Evolutionary conservation across 1,284 basidiomycete genomes (phyloP).

Genomic region (Fomes fomentarius): DNA sequence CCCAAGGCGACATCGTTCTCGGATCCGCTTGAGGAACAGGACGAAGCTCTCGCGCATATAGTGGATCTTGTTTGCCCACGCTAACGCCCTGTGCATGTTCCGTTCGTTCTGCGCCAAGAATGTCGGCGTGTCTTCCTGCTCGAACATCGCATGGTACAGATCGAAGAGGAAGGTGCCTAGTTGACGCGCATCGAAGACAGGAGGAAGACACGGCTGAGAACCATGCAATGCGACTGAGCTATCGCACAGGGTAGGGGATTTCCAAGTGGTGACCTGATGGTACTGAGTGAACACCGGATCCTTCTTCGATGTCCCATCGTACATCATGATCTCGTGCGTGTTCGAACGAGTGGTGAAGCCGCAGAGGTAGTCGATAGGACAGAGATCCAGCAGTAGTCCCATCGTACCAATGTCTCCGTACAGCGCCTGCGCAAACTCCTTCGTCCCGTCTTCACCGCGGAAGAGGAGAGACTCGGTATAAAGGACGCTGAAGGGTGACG

Average conservation of each 20-base stretch:
- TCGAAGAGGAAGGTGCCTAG: conserved; percentile 47
- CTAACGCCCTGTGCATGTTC: conserved; percentile 26
- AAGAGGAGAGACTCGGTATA: conserved; percentile 48
- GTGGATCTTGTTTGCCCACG: conserved; percentile 37
- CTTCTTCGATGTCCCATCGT: not conserved
- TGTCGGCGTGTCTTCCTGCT: conserved; percentile 36
- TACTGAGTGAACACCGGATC: conserved; percentile 32
- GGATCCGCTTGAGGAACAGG: conserved; percentile 43
- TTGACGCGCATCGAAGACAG: conserved; percentile 28
- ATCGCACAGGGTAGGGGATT: conserved; percentile 10
- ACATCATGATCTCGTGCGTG: conserved; percentile 41
- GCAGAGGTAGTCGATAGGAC: conserved; percentile 45
- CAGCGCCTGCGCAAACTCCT: conserved; percentile 38
- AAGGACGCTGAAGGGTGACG: conserved; percentile 27
- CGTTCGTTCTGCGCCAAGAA: conserved; percentile 23
- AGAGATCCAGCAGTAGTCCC: conserved; percentile 44
- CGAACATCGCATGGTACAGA: conserved; percentile 53
- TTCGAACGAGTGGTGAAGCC: conserved; percentile 47
- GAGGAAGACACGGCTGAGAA: not conserved
- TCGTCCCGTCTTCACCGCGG: conserved; percentile 28
- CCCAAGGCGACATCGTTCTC: conserved; percentile 29
- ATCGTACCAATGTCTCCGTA: conserved; percentile 41
- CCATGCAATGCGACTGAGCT: not conserved
- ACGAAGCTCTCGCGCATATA: conserved; percentile 50
- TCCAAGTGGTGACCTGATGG: conserved; percentile 50